phyloP scores from a whole-genome alignment of 1,284 basidiomycete species.

The Sanghuangporus baumii region DNA sequence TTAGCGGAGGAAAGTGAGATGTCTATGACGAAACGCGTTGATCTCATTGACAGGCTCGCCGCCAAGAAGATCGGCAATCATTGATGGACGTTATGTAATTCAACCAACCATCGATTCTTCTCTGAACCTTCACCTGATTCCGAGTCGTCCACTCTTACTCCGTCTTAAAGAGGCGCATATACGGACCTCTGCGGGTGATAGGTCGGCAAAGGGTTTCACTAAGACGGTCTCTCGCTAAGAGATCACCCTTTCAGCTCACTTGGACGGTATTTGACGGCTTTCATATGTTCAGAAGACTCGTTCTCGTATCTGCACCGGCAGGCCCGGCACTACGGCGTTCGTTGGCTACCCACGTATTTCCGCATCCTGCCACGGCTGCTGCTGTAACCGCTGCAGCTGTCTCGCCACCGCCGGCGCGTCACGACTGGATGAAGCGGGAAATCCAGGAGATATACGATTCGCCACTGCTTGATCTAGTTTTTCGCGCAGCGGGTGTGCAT shows the following conservation, averaged over 20 bases:
- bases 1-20: not conserved
- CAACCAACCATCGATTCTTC: not conserved
- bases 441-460: slow-evolving; percentile 74
- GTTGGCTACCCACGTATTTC: slow-evolving; percentile 56
- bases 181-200: not conserved
- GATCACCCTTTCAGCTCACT: not conserved
- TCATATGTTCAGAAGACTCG: slow-evolving; percentile 9
- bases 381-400: slow-evolving; percentile 17
- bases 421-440: slow-evolving; percentile 64
- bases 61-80: not conserved
- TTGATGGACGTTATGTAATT: not conserved
- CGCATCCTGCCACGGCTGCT: slow-evolving; percentile 25
- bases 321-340: slow-evolving; percentile 30
- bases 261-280: not conserved
- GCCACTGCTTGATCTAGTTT: slow-evolving; percentile 84
- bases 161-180: not conserved
- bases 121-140: not conserved
- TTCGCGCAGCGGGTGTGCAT: slow-evolving; percentile 79
- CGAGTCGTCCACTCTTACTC: slow-evolving; percentile 1
- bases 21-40: not conserved
- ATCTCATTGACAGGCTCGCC: not conserved
- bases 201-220: not conserved
- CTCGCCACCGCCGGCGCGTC: slow-evolving; percentile 31
- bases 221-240: not conserved
- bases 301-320: not conserved